These are phyloP conservation scores for Fonsecaea nubica DNA, from an alignment of 2,329 filamentous ascomycete species.

Conservation along the genomic window DNA sequence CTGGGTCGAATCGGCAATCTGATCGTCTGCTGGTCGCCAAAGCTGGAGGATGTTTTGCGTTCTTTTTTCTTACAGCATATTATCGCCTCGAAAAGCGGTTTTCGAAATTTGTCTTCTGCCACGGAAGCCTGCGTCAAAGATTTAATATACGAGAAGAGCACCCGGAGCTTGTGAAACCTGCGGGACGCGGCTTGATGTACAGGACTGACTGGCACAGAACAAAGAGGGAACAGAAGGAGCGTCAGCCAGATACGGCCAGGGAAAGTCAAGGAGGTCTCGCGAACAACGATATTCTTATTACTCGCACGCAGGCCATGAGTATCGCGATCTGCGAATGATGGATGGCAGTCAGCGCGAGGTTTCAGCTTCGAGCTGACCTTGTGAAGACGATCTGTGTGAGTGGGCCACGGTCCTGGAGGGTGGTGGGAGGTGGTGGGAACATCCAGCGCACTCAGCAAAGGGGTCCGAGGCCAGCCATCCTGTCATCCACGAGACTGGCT, in stretches of 20 bases:
- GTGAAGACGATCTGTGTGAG: conserved; percentile 28
- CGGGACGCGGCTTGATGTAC: conserved; percentile 5
- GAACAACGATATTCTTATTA: conserved; percentile 16
- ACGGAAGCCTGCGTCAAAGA: conserved; percentile 1
- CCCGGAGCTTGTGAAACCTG: conserved; percentile 16
- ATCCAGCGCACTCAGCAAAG: conserved; percentile 15
- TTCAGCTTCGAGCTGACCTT: conserved; percentile 34
- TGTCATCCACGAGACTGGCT: conserved; percentile 29
- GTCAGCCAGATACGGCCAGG: conserved; percentile 10
- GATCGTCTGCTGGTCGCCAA: not conserved
- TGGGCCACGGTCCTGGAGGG: conserved; percentile 15
- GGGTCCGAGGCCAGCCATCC: conserved; percentile 21
- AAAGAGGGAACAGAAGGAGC: conserved; percentile 6
- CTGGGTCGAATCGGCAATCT: conserved; percentile 5
- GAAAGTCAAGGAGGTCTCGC: conserved; percentile 4
- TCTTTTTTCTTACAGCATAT: conserved; percentile 20
- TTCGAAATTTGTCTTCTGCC: conserved; percentile 7
- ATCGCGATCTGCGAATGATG: conserved; percentile 17
- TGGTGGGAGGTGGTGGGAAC: conserved; percentile 10
- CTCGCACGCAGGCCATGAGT: conserved; percentile 14
- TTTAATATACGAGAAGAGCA: not conserved
- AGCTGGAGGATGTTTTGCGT: not conserved
- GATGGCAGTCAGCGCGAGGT: conserved; percentile 33
- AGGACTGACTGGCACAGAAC: not conserved
- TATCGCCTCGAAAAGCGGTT: conserved; percentile 9